These are phyloP conservation scores for Themeda triandra DNA, from an alignment of 176 grass and related monocot species.

Conservation along the genomic window DNA sequence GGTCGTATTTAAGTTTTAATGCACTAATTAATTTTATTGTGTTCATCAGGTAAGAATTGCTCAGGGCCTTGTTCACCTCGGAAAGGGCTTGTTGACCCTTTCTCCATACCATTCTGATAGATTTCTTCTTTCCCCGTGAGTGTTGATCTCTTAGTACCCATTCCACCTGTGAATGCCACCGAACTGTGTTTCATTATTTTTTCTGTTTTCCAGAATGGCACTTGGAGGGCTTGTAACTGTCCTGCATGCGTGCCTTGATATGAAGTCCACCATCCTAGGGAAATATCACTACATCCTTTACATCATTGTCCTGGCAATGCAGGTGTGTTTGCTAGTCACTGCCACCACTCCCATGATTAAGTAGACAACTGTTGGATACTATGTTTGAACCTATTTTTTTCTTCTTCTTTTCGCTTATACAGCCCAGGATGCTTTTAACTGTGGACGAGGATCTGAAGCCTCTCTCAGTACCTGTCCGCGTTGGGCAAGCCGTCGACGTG, in stretches of 20 bases:
- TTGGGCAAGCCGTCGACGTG: slow-evolving; percentile 97
- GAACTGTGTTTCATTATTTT: neutral
- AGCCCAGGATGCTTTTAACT: slow-evolving; percentile 97
- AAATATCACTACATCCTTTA: slow-evolving; percentile 99
- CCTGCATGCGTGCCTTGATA: slow-evolving; percentile 85
- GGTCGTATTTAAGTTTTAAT: neutral
- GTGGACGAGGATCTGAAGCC: slow-evolving; percentile 96
- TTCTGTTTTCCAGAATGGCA: slow-evolving; percentile 55
- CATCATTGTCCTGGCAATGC: slow-evolving; percentile 86
- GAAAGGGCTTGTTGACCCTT: slow-evolving; percentile 95
- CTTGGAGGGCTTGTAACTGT: slow-evolving; percentile 93
- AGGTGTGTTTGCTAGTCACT: slow-evolving; percentile 46
- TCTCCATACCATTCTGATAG: slow-evolving; percentile 96
- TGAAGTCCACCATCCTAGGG: slow-evolving; percentile 86
- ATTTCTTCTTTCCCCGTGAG: slow-evolving; percentile 95
- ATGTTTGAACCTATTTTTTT: neutral
- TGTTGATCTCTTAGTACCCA: neutral
- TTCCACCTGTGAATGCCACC: neutral
- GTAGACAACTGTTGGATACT: neutral
- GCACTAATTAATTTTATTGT: slow-evolving; percentile 22
- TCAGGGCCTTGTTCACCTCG: slow-evolving; percentile 96
- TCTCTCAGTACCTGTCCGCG: slow-evolving; percentile 78
- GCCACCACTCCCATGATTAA: neutral
- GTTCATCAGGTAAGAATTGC: slow-evolving; percentile 90
- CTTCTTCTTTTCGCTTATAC: slow-evolving; percentile 10